Evolutionary conservation across 2,329 filamentous ascomycete genomes (phyloP), one percentile per base, ranked within the genome.

Genomic region (Epicoccum sorghinum): DNA sequence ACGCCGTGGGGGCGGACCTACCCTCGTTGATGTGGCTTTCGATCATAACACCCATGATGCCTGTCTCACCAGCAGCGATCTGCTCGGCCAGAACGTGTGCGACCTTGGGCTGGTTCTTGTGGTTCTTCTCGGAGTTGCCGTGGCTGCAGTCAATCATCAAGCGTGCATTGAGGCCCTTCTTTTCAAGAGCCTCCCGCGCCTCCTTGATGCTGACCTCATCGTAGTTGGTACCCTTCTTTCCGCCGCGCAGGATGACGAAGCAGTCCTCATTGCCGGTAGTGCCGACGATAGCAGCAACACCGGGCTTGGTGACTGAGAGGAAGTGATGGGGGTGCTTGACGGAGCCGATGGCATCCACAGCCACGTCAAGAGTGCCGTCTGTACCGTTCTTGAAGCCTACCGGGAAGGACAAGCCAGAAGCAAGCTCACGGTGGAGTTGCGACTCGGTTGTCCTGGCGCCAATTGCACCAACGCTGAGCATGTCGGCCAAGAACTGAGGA

Each of bases 361-460:
- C 93, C 4, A 98, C 93, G 52, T 88, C 85, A 42, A 98, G 80
- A 7, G 88, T 89, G 46, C 95, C 95, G 74, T 99, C 95, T 29
- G 95, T 99, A 61, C 95, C 95, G 77, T 99, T 99, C 85, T 99
- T 99, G 89, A 99, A 99, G 46, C 95, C 95, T 9, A 99, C 92
- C 2, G 95, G 95, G 89, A 97, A 98, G 65, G 90, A 96, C 32
- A 98, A 82, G 71, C 95, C 95, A 47, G 90, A 95, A 22, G 95
- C 93, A 60, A 99, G 81, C 78, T 99, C 95, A 52, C 95, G 88
- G 78, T 99, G 95, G 59, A 98, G 83, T 80, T 99, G 95, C 46
- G 89, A 93, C 80, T 99, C 95, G 2, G 95, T 98, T 18, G 95
- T 99, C 58, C 95, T 86, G n/a, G 95, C 95, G 52, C 95, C 95